A percentile compares a stretch with the other conserved stretches of the same genome.
phyloP scores from a whole-genome alignment of 2,329 filamentous ascomycete genomes.

The Xylariaceae sp. region DNA sequence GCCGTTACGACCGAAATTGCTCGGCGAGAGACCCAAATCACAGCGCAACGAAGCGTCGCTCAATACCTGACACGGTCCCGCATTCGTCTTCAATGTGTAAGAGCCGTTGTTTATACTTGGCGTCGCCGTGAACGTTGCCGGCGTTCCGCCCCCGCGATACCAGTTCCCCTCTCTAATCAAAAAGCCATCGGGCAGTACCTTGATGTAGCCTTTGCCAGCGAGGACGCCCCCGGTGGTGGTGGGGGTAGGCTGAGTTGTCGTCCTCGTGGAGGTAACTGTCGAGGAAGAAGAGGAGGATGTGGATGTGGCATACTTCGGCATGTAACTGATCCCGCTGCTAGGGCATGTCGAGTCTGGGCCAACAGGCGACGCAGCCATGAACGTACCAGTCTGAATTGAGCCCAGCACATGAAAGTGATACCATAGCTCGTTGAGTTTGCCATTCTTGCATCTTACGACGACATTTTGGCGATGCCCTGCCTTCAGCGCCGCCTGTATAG shows the following conservation, averaged over 20 bases:
- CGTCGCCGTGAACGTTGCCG: slow-evolving; percentile 16
- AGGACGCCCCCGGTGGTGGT: slow-evolving; percentile 34
- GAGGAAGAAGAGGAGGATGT: background rate
- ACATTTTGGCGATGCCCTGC: slow-evolving; percentile 49
- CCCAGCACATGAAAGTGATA: slow-evolving; percentile 59
- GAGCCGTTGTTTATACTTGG: slow-evolving; percentile 2
- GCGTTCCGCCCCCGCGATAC: slow-evolving; percentile 17
- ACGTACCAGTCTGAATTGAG: slow-evolving; percentile 55
- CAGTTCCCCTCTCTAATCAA: slow-evolving; percentile 15
- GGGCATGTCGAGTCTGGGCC: slow-evolving; percentile 55
- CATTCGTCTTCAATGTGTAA: slow-evolving; percentile 18
- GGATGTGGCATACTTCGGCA: slow-evolving; percentile 44
- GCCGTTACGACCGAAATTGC: slow-evolving; percentile 16
- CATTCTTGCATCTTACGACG: slow-evolving; percentile 46
- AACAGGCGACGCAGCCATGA: slow-evolving; percentile 51
- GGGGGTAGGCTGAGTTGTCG: slow-evolving; percentile 23
- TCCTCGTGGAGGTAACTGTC: background rate
- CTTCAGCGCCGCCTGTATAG: slow-evolving; percentile 55
- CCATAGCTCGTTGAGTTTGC: slow-evolving; percentile 49
- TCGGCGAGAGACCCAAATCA: slow-evolving; percentile 4
- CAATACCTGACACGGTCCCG: slow-evolving; percentile 16
- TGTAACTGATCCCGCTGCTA: slow-evolving; percentile 56
- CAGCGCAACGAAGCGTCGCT: slow-evolving; percentile 16
- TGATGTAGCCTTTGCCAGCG: slow-evolving; percentile 54
- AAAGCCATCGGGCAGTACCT: slow-evolving; percentile 37